Evolutionary conservation across 495 filamentous ascomycete species (phyloP), one percentile per base, ranked within the genome.

Genomic region (Penicillium coffeae): DNA sequence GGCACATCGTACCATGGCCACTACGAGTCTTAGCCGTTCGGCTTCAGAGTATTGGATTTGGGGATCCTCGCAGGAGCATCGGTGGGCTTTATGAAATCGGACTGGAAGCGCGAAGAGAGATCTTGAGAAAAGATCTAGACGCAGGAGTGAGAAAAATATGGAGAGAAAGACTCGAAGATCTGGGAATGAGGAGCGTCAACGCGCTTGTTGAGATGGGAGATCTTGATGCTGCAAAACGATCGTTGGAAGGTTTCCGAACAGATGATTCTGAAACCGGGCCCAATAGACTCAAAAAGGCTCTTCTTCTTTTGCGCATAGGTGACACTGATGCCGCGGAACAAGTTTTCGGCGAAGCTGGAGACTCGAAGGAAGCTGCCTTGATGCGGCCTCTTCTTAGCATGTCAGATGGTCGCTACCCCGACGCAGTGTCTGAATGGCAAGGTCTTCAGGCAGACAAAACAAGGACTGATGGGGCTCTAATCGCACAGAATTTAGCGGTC

Each of bases 181-280:
- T 95, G 0, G 91, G 91, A 0, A 63, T 95, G 8, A 66, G 85
- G 39, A 87, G 88, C 8, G 91, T 84, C 0, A 88, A 89, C 58
- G 83, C 85, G 21, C 61, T 97, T 43, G 76, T 96, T 3, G 91
- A 96, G 69, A 95, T 95, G 88, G 89, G 89, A 6, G 90, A 97
- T 63, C 58, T 92, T 2, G 80, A 82, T 42, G 85, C 83, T 7
- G 93, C 91, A 2, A 77, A 65, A n/a, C 65, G 82, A 38, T 85
- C 89, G 55, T 69, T 98, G 1, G 70, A 67, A 30, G 65, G 45
- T 37, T 48, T 76, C 15, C 62, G 59, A 38, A 54, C 68, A 16
- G 63, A 63, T 12, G 63, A 71, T 25, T 65, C 56, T 64, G 64
- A 65, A 9, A 60, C 58, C 2, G 58, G 71, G 16, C 46, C 51